These are phyloP conservation scores for Prunus salicina DNA, from an alignment of 306 rosid genomes.

Conservation along the genomic window DNA sequence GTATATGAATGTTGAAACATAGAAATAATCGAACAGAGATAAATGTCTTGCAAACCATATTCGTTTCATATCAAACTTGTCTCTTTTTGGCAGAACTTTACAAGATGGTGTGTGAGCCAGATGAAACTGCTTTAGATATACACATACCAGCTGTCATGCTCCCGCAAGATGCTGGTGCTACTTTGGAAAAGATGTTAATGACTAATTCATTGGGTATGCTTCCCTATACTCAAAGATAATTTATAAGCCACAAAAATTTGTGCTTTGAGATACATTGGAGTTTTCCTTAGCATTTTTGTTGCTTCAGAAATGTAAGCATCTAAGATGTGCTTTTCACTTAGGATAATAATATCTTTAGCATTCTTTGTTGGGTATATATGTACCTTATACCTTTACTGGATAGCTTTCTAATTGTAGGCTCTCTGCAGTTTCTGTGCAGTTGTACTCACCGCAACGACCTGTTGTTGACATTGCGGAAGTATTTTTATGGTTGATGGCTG, in stretches of 20 bases:
- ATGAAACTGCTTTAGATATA: slow-evolving; percentile 76
- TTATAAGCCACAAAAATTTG: neutral
- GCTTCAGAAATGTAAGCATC: neutral
- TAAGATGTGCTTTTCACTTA: neutral
- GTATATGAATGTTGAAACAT: neutral
- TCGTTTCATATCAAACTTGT: slow-evolving; percentile 21
- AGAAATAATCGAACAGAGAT: neutral
- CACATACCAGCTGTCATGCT: slow-evolving; percentile 91
- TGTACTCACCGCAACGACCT: slow-evolving; percentile 82
- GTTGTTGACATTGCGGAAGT: slow-evolving; percentile 91
- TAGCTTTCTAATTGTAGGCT: slow-evolving; percentile 5
- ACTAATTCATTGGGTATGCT: slow-evolving; percentile 56
- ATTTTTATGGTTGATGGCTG: slow-evolving; percentile 94
- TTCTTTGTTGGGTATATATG: slow-evolving; percentile 1
- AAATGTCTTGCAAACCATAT: neutral
- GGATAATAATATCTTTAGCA: neutral
- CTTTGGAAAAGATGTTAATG: slow-evolving; percentile 63
- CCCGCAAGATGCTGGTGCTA: slow-evolving; percentile 84
- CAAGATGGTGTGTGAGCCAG: slow-evolving; percentile 93
- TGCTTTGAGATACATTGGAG: neutral
- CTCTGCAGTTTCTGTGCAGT: slow-evolving; percentile 84
- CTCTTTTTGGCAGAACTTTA: slow-evolving; percentile 70
- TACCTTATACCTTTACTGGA: neutral
- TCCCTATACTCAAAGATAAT: slow-evolving; percentile 10
- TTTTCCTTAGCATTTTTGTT: slow-evolving; percentile 5